Conservation (phyloP, 352 stramenopile species). For the Phytophthora chlamydospora region DNA sequence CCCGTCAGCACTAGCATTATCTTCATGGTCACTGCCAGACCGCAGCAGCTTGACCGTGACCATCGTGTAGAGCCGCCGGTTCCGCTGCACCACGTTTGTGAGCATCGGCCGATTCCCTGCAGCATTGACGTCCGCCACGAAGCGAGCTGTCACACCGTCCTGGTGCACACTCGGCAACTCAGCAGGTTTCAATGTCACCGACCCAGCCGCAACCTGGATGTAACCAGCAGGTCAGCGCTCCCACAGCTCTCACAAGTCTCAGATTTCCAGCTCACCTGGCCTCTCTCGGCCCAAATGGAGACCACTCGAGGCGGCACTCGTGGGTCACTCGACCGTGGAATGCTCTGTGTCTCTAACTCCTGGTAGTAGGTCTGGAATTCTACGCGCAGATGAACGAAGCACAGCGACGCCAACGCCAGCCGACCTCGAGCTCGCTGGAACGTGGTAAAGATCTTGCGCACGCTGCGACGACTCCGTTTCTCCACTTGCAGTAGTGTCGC, state of each 20-base stretch:
- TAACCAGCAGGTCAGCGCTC: slow-evolving; percentile 3
- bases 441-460: slow-evolving; percentile 30
- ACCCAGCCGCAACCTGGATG: slow-evolving; percentile 33
- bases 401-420: slow-evolving; percentile 49
- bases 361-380: slow-evolving; percentile 60
- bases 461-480: slow-evolving; percentile 16
- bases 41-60: slow-evolving; percentile 48
- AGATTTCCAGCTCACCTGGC: slow-evolving; percentile 38
- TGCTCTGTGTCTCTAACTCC: slow-evolving; percentile 52
- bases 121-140: slow-evolving; percentile 25
- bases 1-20: not conserved
- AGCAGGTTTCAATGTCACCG: slow-evolving; percentile 27
- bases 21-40: not conserved
- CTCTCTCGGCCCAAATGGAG: slow-evolving; percentile 61
- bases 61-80: slow-evolving; percentile 64
- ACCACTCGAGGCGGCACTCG: slow-evolving; percentile 61
- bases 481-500: slow-evolving; percentile 28
- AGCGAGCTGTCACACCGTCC: slow-evolving; percentile 36
- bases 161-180: slow-evolving; percentile 39
- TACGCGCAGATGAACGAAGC: slow-evolving; percentile 32
- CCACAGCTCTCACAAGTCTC: not conserved
- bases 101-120: slow-evolving; percentile 55
- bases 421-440: slow-evolving; percentile 31
- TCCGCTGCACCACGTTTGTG: slow-evolving; percentile 55
- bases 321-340: slow-evolving; percentile 56